phyloP scores from a whole-genome alignment of 805 yeast species.

The Scheffersomyces lignosus region DNA sequence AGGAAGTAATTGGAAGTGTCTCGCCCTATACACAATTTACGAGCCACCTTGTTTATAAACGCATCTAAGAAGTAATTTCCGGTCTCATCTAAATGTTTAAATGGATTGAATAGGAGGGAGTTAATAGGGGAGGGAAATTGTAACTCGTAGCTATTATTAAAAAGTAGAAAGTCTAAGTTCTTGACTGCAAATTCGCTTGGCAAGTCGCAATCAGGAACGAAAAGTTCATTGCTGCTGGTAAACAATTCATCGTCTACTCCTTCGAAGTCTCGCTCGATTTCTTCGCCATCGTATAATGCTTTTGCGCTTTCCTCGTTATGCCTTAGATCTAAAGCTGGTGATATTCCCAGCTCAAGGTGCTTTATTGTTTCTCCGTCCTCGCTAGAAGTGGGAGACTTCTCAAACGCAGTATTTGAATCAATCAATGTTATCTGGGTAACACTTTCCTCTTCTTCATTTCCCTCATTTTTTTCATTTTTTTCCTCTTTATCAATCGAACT shows the following conservation, averaged over 20 bases:
- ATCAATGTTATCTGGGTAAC: too few relatives aligned
- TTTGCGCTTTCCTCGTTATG: too few relatives aligned
- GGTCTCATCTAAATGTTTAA: conserved; percentile 9
- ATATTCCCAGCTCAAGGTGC: too few relatives aligned
- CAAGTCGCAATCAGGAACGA: conserved; percentile 7
- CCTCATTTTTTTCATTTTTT: too few relatives aligned
- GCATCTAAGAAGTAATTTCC: conserved; percentile 2
- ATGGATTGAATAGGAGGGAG: conserved; percentile 4
- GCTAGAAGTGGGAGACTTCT: too few relatives aligned
- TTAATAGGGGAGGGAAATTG: background rate
- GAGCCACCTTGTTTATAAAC: conserved; percentile 2
- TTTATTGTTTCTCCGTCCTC: too few relatives aligned
- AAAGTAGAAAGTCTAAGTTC: background rate
- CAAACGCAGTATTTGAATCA: too few relatives aligned
- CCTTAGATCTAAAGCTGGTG: too few relatives aligned
- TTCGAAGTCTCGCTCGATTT: too few relatives aligned
- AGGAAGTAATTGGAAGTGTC: conserved; percentile 44
- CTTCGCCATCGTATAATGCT: too few relatives aligned
- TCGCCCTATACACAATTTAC: conserved; percentile 1
- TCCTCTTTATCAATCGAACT: too few relatives aligned
- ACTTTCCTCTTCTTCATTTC: too few relatives aligned
- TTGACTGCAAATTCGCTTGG: background rate
- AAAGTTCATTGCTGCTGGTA: conserved; percentile 5
- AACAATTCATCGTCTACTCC: background rate
- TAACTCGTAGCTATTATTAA: background rate